Evolutionary conservation across 2,329 filamentous ascomycete genomes (phyloP), one percentile per base, ranked within the genome.

Genomic region (Colletotrichum eleusines): DNA sequence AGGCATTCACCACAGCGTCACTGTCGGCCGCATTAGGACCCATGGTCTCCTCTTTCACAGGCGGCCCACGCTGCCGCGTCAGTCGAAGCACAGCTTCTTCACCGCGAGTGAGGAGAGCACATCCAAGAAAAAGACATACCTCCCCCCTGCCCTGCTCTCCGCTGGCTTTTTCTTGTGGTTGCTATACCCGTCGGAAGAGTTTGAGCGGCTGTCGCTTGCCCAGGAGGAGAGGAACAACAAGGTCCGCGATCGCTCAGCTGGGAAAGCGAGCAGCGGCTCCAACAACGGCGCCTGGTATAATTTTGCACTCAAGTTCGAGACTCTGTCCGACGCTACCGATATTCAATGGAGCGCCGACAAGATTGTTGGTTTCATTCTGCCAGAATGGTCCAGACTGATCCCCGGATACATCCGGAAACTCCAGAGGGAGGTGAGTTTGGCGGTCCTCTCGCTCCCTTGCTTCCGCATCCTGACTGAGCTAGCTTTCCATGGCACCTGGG

Each of bases 321-420:
- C 84, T 26, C 85, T 94, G 62, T 87, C 89, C 18, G 78, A 84
- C 18, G 78, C 86, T 3, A 84, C 86, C 26, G 85, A 88, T 74
- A 80, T 87, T 4, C 85, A 91, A 76, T 90, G 88, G 86, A 78
- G 81, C 5, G 84, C 89, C 1, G 88, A 89, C 73, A 86, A 83
- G 73, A 78, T 97, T 33, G 90, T 91, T 46, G 90, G 89, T 76
- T 87, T 89, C 73, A 90, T 98, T 42, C 81, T 97, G 3, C 95
- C 95, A 0, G 90, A 92, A 51, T 98, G 95, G 95, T 90, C 92
- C 42, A 91, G 90, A 73, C 79, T 89, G 51, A 83, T 98, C 23
- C 95, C 95, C 0, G 90, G 85, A 3, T 94, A 93, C 65, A 84
- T 97, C 66, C 87, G 89, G 71, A 98, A 97, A 80, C 87, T 98